Percentiles rank a stretch among this genome's conserved stretches.
phyloP scores from a whole-genome alignment of 1,139 yeast species.

The Protomyces gravidus region DNA sequence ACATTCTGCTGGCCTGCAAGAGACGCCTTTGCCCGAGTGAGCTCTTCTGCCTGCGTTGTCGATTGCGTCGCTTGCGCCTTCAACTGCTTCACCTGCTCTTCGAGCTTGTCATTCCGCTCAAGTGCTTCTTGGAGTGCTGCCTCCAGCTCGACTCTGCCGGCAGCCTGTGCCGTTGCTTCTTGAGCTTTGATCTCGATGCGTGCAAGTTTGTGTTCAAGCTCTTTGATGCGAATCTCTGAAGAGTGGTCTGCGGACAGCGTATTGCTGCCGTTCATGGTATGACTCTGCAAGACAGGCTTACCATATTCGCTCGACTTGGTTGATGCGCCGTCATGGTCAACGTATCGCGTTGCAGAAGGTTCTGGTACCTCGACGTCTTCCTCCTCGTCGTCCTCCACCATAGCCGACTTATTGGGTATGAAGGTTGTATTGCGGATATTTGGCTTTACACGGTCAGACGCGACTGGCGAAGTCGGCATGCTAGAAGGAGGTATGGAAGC shows the following conservation, averaged over 20 bases:
- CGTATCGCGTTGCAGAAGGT: background rate
- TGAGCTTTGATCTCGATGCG: background rate
- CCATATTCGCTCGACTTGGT: slow-evolving; percentile 32
- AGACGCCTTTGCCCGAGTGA: slow-evolving; percentile 34
- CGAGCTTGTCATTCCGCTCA: slow-evolving; percentile 15
- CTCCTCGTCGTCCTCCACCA: slow-evolving; percentile 72
- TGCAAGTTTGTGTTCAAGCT: background rate
- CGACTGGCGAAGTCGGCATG: background rate
- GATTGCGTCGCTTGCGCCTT: background rate
- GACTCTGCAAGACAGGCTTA: slow-evolving; percentile 43
- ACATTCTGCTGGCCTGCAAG: slow-evolving; percentile 41
- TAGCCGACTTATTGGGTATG: slow-evolving; percentile 69
- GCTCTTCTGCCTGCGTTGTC: slow-evolving; percentile 23
- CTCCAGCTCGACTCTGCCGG: slow-evolving; percentile 13
- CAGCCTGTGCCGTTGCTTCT: slow-evolving; percentile 1
- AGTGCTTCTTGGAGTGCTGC: background rate
- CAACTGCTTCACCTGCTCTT: slow-evolving; percentile 2
- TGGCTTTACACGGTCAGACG: slow-evolving; percentile 20
- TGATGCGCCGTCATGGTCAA: background rate
- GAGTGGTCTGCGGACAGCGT: slow-evolving; percentile 32
- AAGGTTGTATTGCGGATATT: slow-evolving; percentile 56
- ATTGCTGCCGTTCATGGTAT: slow-evolving; percentile 43
- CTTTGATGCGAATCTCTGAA: background rate
- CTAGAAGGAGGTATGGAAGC: background rate
- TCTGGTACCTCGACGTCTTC: background rate